Percentiles rank a stretch among this genome's conserved stretches.
Conservation (phyloP, 768 basidiomycete species). For the Tulasnella sp. region DNA sequence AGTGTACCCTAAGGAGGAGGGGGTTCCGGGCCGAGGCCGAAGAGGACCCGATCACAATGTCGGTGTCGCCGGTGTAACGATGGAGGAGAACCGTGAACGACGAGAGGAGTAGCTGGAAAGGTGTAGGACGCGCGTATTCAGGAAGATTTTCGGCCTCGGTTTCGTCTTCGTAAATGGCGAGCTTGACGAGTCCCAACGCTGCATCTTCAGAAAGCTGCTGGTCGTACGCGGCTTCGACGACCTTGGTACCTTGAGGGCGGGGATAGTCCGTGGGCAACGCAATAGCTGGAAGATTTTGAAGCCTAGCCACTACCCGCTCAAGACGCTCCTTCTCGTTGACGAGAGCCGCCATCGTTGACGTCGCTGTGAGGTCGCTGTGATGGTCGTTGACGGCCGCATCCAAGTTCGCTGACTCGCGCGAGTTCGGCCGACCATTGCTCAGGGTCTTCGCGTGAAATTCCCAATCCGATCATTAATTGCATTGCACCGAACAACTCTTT, state of each 20-base stretch:
- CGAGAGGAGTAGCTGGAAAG: conserved; percentile 88
- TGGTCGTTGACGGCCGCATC: neutral
- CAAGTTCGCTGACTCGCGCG: neutral
- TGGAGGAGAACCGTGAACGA: conserved; percentile 88
- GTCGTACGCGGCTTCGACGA: conserved; percentile 79
- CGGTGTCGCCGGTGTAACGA: conserved; percentile 92
- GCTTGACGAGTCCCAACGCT: conserved; percentile 72
- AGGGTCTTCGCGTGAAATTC: conserved; percentile 6
- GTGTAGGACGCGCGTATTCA: conserved; percentile 54
- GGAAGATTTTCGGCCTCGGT: conserved; percentile 47
- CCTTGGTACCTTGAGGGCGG: conserved; percentile 63
- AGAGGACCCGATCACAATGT: conserved; percentile 86
- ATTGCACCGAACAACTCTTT: neutral
- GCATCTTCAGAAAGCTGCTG: conserved; percentile 67
- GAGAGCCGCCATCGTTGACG: neutral
- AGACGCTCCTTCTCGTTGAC: conserved; percentile 30
- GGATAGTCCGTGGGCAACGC: conserved; percentile 96
- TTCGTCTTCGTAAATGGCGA: conserved; percentile 67
- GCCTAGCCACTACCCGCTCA: conserved; percentile 41
- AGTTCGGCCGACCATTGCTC: neutral
- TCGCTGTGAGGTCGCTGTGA: neutral
- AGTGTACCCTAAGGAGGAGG: conserved; percentile 73
- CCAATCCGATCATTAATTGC: neutral
- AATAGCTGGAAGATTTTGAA: conserved; percentile 81
- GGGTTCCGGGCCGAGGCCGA: conserved; percentile 70